phyloP scores from a whole-genome alignment of 306 rosid genomes.

The Hippophae rhamnoides region DNA sequence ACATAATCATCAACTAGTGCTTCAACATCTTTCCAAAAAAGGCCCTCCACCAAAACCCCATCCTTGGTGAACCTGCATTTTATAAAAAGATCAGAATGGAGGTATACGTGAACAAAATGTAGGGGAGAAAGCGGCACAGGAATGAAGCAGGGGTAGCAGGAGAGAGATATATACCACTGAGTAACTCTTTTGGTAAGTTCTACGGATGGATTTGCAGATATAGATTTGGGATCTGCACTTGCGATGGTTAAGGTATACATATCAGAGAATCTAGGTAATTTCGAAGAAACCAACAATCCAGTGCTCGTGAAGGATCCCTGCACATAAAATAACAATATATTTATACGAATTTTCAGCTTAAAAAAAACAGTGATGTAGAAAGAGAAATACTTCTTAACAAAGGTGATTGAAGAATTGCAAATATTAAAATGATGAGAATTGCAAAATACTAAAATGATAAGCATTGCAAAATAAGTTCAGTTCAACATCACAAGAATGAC shows the following conservation, averaged over 20 bases:
- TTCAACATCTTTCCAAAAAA: conserved; percentile 51
- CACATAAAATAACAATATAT: neutral
- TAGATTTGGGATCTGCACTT: conserved; percentile 50
- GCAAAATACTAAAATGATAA: too few species aligned
- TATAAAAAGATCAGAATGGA: neutral
- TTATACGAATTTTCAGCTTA: too few species aligned
- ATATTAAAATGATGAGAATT: too few species aligned
- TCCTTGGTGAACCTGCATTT: conserved; percentile 48
- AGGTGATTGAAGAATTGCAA: too few species aligned
- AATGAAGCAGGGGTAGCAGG: conserved; percentile 4
- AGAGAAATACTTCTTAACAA: too few species aligned
- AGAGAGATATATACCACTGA: conserved; percentile 39
- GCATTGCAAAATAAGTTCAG: too few species aligned
- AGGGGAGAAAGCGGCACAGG: neutral
- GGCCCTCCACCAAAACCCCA: conserved; percentile 48
- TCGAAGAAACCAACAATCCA: conserved; percentile 47
- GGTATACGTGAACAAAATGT: neutral
- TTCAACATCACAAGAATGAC: too few species aligned
- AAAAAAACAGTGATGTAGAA: too few species aligned
- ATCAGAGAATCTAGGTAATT: conserved; percentile 52
- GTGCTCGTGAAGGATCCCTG: conserved; percentile 52
- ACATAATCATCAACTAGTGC: conserved; percentile 26
- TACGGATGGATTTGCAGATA: conserved; percentile 38
- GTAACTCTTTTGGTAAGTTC: conserved; percentile 44
- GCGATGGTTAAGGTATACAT: conserved; percentile 38